A percentile compares a stretch with the other conserved stretches of the same genome.
Conservation (phyloP, 2,329 filamentous ascomycete species). For the Hypoxylon sp. region DNA sequence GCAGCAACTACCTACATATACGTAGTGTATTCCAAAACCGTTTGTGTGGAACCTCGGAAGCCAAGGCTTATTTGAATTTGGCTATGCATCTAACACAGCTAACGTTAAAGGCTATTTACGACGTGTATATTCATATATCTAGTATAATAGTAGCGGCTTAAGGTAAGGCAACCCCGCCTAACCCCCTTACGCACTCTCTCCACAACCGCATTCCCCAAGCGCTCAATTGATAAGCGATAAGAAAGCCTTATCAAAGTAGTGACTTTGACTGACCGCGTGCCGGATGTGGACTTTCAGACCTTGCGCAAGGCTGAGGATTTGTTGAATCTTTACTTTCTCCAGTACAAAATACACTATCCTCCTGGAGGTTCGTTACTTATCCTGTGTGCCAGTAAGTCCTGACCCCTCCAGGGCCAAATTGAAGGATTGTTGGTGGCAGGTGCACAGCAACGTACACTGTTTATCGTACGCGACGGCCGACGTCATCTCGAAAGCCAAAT, state of each 20-base stretch:
- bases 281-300: background rate
- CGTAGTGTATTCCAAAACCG: constrained; percentile 4
- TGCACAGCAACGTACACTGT: constrained; percentile 7
- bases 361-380: background rate
- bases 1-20: background rate
- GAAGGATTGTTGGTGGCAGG: background rate
- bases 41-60: constrained; percentile 10
- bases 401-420: background rate
- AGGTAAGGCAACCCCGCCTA: constrained; percentile 31
- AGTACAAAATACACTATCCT: constrained; percentile 1
- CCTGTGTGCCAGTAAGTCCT: background rate
- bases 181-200: background rate
- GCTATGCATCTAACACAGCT: background rate
- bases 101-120: background rate
- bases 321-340: constrained; percentile 1
- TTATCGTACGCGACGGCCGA: constrained; percentile 25
- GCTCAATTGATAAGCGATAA: constrained; percentile 36
- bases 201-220: constrained; percentile 5
- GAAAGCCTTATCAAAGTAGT: constrained; percentile 26
- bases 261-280: constrained; percentile 10
- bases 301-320: constrained; percentile 9
- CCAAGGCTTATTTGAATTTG: background rate
- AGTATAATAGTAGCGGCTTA: constrained; percentile 6
- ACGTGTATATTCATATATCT: constrained; percentile 20
- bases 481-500: constrained; percentile 31